Evolutionary conservation across 2,329 filamentous ascomycete genomes (phyloP).

Genomic region (Pyricularia sp.): DNA sequence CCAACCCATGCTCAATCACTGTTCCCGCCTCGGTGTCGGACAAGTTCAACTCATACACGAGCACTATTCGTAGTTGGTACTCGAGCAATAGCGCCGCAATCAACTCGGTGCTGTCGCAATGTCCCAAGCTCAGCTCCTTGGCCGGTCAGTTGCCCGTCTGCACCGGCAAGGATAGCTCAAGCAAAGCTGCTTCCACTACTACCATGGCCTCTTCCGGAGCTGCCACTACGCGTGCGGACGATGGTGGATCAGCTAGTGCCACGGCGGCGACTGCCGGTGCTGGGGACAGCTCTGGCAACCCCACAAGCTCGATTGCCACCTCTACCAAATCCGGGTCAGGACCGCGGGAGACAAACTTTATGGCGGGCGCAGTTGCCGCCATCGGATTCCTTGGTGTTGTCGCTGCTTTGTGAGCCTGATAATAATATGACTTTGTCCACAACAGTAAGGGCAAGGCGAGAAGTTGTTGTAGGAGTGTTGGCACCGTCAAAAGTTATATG

Average conservation of each 20-base stretch:
- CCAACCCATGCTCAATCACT: background rate
- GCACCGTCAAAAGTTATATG: background rate
- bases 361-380: slow-evolving; percentile 10
- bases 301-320: background rate
- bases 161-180: background rate
- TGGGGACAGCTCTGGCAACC: background rate
- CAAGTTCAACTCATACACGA: background rate
- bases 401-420: slow-evolving; percentile 12
- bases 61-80: background rate
- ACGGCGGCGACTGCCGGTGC: background rate
- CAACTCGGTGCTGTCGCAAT: background rate
- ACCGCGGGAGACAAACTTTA: slow-evolving; percentile 13
- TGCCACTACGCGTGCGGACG: background rate
- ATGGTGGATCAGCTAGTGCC: background rate
- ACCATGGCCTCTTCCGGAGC: background rate
- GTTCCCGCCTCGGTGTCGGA: background rate
- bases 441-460: background rate
- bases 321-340: slow-evolving; percentile 1
- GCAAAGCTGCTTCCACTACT: background rate
- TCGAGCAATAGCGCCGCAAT: background rate
- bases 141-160: background rate
- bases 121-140: background rate
- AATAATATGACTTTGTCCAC: background rate
- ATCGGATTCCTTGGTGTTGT: slow-evolving; percentile 16
- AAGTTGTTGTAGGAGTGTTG: background rate